phyloP scores from a whole-genome alignment of 2,329 filamentous ascomycete genomes.

The Thielaviopsis punctulata region DNA sequence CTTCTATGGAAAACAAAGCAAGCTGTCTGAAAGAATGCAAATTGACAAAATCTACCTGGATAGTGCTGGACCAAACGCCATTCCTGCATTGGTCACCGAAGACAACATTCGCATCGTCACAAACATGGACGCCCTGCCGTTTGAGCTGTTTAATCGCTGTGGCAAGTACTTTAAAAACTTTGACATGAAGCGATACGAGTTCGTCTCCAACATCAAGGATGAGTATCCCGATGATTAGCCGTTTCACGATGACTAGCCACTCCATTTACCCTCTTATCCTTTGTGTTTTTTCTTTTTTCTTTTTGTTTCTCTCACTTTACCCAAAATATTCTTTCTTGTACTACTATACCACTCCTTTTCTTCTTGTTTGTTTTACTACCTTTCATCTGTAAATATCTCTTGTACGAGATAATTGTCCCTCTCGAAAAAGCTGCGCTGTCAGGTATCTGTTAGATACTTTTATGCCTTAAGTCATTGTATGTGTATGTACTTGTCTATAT shows the following conservation, averaged over 20 bases:
- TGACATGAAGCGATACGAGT: constrained; percentile 46
- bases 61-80: constrained; percentile 7
- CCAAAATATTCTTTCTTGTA: not conserved
- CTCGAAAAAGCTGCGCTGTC: not conserved
- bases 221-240: constrained; percentile 70
- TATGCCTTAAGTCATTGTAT: not conserved
- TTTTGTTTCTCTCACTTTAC: not conserved
- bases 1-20: too few relatives aligned
- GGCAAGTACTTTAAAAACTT: constrained; percentile 83
- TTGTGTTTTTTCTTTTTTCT: constrained; percentile 1
- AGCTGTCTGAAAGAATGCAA: too few relatives aligned
- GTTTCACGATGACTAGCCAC: not conserved
- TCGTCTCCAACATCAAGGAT: constrained; percentile 66
- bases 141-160: constrained; percentile 47
- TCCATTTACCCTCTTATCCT: not conserved
- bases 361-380: not conserved
- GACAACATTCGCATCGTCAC: constrained; percentile 58
- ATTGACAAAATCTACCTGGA: too few relatives aligned
- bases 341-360: not conserved
- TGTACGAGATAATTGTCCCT: not conserved
- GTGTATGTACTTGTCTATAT: not conserved
- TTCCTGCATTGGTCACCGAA: constrained; percentile 28
- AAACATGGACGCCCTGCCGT: constrained; percentile 29
- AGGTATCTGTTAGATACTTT: not conserved
- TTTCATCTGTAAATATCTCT: not conserved